Percentiles rank a stretch among this genome's conserved stretches.
Conservation (phyloP, 2,329 filamentous ascomycete species). For the Bimuria novae-zelandiae region DNA sequence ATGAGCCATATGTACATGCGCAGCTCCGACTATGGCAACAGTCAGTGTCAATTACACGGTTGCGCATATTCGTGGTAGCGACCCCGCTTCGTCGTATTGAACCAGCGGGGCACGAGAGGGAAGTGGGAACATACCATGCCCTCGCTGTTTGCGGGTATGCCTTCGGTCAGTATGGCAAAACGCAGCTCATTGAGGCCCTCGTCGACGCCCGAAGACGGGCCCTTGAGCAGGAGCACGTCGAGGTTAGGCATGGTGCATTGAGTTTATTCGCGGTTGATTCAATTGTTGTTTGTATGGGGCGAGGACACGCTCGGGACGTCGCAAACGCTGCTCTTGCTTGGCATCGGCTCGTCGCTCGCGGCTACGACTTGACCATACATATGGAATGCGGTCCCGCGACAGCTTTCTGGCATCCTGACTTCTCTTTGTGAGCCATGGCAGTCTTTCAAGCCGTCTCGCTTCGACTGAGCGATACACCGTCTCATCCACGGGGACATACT, state of each 20-base stretch:
- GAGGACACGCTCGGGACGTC: slow-evolving; percentile 2
- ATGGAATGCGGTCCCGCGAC: neutral
- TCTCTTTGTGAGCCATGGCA: too few relatives aligned
- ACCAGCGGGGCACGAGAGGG: neutral
- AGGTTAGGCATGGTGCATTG: slow-evolving; percentile 52
- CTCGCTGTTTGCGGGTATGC: slow-evolving; percentile 76
- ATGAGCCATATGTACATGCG: slow-evolving; percentile 97
- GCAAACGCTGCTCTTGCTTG: neutral
- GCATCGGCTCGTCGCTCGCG: slow-evolving; percentile 1
- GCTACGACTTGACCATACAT: neutral
- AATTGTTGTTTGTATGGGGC: neutral
- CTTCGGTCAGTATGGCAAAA: slow-evolving; percentile 74
- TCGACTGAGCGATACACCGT: too few relatives aligned
- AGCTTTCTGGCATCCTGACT: neutral
- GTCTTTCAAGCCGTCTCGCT: neutral
- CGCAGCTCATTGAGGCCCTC: slow-evolving; percentile 72
- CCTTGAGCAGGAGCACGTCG: slow-evolving; percentile 78
- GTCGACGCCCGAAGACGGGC: slow-evolving; percentile 70
- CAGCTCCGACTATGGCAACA: slow-evolving; percentile 71
- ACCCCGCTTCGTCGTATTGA: neutral
- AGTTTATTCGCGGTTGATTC: slow-evolving; percentile 7
- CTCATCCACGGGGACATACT: too few relatives aligned
- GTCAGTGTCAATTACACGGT: too few relatives aligned
- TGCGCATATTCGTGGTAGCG: neutral
- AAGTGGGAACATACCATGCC: slow-evolving; percentile 67